These are phyloP conservation scores for Exophiala oligosperma DNA, from an alignment of 2,329 filamentous ascomycete species.

Conservation along the genomic window DNA sequence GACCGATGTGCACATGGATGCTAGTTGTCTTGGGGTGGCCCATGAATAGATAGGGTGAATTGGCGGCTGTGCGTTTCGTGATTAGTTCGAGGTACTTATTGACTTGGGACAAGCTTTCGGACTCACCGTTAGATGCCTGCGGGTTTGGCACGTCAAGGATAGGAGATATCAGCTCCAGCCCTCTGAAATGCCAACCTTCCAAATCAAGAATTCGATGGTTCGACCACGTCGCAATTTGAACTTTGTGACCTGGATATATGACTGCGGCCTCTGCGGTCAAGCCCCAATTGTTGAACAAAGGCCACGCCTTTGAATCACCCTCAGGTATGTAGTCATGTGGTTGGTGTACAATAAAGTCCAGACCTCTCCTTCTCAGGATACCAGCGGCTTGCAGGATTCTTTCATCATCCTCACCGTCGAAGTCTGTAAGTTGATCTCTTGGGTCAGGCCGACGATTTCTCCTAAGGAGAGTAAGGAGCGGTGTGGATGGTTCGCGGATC, in stretches of 20 bases:
- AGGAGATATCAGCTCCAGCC: conserved; percentile 11
- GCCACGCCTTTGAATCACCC: background rate
- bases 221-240: background rate
- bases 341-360: background rate
- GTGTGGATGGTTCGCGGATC: background rate
- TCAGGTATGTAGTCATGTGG: background rate
- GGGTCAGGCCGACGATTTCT: background rate
- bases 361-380: conserved; percentile 1
- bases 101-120: conserved; percentile 1
- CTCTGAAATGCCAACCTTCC: background rate
- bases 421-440: background rate
- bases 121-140: background rate
- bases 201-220: background rate
- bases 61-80: background rate
- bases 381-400: conserved; percentile 6
- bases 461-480: background rate
- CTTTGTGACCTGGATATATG: background rate
- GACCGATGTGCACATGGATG: conserved; percentile 18
- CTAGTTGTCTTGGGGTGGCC: conserved; percentile 1
- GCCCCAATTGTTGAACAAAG: conserved; percentile 4
- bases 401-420: background rate
- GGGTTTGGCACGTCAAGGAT: conserved; percentile 6
- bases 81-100: background rate
- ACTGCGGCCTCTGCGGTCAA: conserved; percentile 1
- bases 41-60: conserved; percentile 3